Base-by-base conservation (phyloP, 2,329 filamentous ascomycete species). In the Microdochium nivale region DNA sequence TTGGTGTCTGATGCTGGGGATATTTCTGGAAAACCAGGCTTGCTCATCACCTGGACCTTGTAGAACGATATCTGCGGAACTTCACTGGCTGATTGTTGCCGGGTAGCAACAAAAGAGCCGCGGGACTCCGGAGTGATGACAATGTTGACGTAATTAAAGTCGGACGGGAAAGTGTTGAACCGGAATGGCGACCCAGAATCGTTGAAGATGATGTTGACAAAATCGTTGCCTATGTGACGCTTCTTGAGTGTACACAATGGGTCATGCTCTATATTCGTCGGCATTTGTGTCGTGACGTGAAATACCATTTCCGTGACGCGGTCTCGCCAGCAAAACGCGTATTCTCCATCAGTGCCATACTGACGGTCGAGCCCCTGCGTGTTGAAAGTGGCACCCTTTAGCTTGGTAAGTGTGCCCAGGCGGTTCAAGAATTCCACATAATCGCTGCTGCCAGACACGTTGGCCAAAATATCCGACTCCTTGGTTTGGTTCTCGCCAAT, bases 151-250 rank as follows among this genome's bases (percentile, higher is more conserved):
- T 88, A 96, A 65, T 96, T 97, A 75, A 99, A 96, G 52, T 92
- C 87, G 0, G 90, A 95, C 0, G 90, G 90, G 60, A 99, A 95
- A 0, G 89, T 96, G 65, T 96, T 83, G 65, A 96, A 95, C 51
- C 81, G 79, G 72, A 96, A 97, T 0, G 88, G 86, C 48, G 85
- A 68, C n/a, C 94, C 92, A 2, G 91, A 96, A 62, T 95, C 90
- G 66, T 99, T 99, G 77, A 95, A 99, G 53, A 99, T 86, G 59
- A 99, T 95, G 65, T 96, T 97, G 64, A 99, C 94, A 66, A 89
- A 95, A 67, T 97, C 94, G 64, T 99, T 99, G 53, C 94, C 94
- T 54, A 97, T 94, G 63, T 97, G 95, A 2, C 84, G 80, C 70
- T 99, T 99, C 74, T 99, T 99, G 66, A 83, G 79, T 55, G 86